Conservation (phyloP, 768 basidiomycete genomes). For the Leccinum boreale region DNA sequence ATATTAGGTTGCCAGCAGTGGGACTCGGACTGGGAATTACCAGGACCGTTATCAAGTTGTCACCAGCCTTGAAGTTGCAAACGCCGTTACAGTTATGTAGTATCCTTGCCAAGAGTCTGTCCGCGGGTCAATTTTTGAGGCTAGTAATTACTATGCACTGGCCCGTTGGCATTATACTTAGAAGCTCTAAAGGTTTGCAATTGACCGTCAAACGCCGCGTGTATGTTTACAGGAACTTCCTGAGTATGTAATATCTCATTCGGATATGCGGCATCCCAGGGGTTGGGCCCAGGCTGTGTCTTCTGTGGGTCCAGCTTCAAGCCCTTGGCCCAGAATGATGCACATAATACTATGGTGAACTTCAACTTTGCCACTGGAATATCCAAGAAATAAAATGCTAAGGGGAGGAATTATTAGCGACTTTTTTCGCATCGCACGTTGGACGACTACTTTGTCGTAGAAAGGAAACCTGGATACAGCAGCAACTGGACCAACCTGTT, state of each 20-base stretch:
- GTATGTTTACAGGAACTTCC: not conserved
- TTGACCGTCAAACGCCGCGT: not conserved
- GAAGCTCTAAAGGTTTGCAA: not conserved
- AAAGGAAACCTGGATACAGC: not conserved
- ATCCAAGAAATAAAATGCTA: not conserved
- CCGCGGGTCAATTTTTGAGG: no score
- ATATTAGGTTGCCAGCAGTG: no score
- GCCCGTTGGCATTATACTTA: no score
- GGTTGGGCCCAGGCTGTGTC: not conserved
- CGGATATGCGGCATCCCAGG: not conserved
- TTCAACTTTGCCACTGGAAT: not conserved
- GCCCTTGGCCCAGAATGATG: not conserved
- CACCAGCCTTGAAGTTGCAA: no score
- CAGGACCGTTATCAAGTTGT: no score
- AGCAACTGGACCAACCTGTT: not conserved
- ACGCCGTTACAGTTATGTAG: no score
- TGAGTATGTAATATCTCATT: not conserved
- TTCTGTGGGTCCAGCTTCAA: not conserved
- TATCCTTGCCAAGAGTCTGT: no score
- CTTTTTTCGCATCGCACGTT: not conserved
- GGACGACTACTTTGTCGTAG: not conserved
- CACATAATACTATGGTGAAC: not conserved
- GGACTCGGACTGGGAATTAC: no score
- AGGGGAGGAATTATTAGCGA: no score
- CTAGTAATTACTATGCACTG: no score